Evolutionary conservation across 208 protist genomes (phyloP), one percentile per base, ranked within the genome.

Genomic region (Acanthamoeba castellanii): DNA sequence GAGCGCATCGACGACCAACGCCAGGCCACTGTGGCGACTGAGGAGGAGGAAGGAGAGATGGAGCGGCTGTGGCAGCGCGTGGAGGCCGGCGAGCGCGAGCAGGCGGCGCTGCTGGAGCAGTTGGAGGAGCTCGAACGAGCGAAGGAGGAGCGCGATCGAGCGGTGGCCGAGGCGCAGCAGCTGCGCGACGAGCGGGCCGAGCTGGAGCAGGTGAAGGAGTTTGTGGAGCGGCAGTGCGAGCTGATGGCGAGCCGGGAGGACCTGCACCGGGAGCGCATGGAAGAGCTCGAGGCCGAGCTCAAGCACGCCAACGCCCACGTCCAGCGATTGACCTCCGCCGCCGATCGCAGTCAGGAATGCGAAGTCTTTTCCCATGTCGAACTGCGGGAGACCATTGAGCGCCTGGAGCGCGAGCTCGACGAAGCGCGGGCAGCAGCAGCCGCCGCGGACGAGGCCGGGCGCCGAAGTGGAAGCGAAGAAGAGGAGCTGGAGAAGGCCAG

Each of bases 151-250:
- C 70, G 70, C n/a, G 70, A 78, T 37, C 5, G 14, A 16, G 70
- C 32, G 30, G 30, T 32, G 30, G 32, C 25, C 32, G 70, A 3
- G 16, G 25, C 11, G 14, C 20, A 30, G 70, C 14, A 7, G 16
- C 18, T 82, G 74, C 32, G 37, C 1, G 8, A 61, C 20, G 74
- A 82, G 74, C 9, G 8, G 74, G 37, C 3, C 20, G 30, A 34
- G 20, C 27, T 57, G 76, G 76, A 85, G 47, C 45, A 30, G 20
- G 76, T 85, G 6, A 50, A 32, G 25, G 76, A 57, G 37, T 85
- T 85, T 42, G 3, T 85, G 18, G 76, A 85, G 22, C 76, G 76
- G 5, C 76, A 85, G 76, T 42, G 52, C 76, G 76, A 85, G 76
- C 52, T 57, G 22, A 0, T 85, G 45, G 45, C 42, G 45, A 25